Base-by-base conservation (phyloP, 2,329 filamentous ascomycete species). In the Plectosphaerella plurivora region DNA sequence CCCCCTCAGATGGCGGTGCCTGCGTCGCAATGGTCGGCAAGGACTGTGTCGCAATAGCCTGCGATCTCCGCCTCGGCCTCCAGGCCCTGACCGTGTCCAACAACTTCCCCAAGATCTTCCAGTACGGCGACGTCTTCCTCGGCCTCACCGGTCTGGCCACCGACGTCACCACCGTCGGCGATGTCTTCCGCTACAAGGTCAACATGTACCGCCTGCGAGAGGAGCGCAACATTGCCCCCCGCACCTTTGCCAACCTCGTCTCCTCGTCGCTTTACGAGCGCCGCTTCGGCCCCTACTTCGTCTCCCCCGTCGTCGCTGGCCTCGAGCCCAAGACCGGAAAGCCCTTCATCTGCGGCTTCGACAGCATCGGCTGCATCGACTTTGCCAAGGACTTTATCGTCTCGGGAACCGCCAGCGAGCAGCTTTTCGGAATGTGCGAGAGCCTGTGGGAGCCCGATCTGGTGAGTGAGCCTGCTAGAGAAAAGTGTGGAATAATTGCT, bases 71-170 rank as follows among this genome's bases (percentile, higher is more conserved):
- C 59, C 90, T 99, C 61, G 94, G 94, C 65, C 87, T 97, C 68
- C 94, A 99, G 78, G 83, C 94, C 68, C 82, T 99, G 68, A 99
- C 94, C 58, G 89, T 99, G 55, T 97, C 91, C 72, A 99, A 99
- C 86, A 94, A 97, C 87, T 97, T 97, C 81, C 94, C 94, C 78
- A 99, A 99, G 81, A 90, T 99, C 81, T 97, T 97, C 85, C 86
- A 88, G 73, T 97, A 96, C 81, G 91, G 91, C 67, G 90, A 93
- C 66, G 90, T 94, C 64, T 97, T 95, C 75, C 88, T 99, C 36
- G 94, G 94, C 52, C 86, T 99, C 56, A 97, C 94, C 5, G 94
- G 49, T 52, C 89, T 99, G 49, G 94, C 94, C 56, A 99, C 94
- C 63, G 94, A 99, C 71, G 91, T 99, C 59, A 84, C 83, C 59